A percentile compares a stretch with the other conserved stretches of the same genome.
Evolutionary conservation across 805 yeast species (phyloP).

Genomic region (Kodamaea hsintzibuensis): DNA sequence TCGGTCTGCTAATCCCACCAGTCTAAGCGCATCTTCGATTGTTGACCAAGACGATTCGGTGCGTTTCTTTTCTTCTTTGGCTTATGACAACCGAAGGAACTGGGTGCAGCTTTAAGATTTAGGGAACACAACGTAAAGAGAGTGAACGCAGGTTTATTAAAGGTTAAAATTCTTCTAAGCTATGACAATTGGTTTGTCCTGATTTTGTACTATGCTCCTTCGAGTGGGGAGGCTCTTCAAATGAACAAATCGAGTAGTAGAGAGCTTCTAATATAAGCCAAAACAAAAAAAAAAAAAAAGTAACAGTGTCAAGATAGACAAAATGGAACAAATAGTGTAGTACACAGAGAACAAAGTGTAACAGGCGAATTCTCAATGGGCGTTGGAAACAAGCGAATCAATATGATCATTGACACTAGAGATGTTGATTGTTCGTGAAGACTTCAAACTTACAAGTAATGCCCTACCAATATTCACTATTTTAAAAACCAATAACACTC

Average conservation of each 20-base stretch:
- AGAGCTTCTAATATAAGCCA: too few relatives aligned
- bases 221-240: neutral
- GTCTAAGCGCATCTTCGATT: neutral
- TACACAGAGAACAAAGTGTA: too few relatives aligned
- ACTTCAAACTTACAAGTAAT: too few relatives aligned
- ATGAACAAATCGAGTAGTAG: neutral
- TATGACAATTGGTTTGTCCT: neutral
- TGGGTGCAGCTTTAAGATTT: neutral
- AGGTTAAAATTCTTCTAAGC: neutral
- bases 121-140: neutral
- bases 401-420: too few relatives aligned
- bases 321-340: too few relatives aligned
- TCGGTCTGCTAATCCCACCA: neutral
- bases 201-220: neutral
- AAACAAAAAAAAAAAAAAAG: too few relatives aligned
- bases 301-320: too few relatives aligned
- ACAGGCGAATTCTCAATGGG: too few relatives aligned
- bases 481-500: too few relatives aligned
- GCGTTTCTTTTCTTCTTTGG: constrained; percentile 1
- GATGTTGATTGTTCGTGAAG: too few relatives aligned
- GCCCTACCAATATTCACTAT: too few relatives aligned
- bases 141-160: neutral
- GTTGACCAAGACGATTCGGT: constrained; percentile 1
- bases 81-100: neutral
- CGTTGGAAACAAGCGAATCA: too few relatives aligned